Base-by-base conservation (phyloP, 306 rosid species). In the Pyrus betulifolia region DNA sequence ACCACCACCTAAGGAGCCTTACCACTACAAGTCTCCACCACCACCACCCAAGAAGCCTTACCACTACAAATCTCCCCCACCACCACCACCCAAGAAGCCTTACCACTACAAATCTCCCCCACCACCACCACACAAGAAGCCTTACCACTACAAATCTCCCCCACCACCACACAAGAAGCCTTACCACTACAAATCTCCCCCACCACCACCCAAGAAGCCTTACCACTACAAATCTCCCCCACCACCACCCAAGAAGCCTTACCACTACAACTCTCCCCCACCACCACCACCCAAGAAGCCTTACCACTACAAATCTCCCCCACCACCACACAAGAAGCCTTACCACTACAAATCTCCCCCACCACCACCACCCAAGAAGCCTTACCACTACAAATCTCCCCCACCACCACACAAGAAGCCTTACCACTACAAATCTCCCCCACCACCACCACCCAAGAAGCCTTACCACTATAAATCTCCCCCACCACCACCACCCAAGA, bases 281-380 rank as follows among this genome's bases (percentile, higher is more conserved):
- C 38, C 38, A 3, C 35, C 35, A 1, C 11, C 54, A 40, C 72
- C 7, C 1, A 33, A 33, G 38, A 33, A 33, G 38, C 38, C 38
- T 33, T 33, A 33, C 38, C 38, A 33, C 3, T 33, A 33, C 38
- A 33, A 33, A 6, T 33, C 71, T 11, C 27, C 27, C 27, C 27
- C 54, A 11, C 78, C 82, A 33, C 59, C 82, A 46, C 38, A 1
- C 38, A 33, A 33, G 38, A 33, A 33, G 7, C 38, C 38, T 3
- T 1, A 33, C 38, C 38, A 33, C 13, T 77, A 82, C 76, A 55
- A 46, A 21, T 84, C 89, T 1, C 90, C 85, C 0, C 90, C 88
- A 3, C 80, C 87, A 3, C 38, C 38, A 13, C 68, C 33, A 71
- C 13, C n/a, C 28, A 28, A 82, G 79, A 5, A 5, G 21, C 42